Evolutionary conservation across 176 grass and related monocot genomes (phyloP).

Genomic region (Juncus effusus): DNA sequence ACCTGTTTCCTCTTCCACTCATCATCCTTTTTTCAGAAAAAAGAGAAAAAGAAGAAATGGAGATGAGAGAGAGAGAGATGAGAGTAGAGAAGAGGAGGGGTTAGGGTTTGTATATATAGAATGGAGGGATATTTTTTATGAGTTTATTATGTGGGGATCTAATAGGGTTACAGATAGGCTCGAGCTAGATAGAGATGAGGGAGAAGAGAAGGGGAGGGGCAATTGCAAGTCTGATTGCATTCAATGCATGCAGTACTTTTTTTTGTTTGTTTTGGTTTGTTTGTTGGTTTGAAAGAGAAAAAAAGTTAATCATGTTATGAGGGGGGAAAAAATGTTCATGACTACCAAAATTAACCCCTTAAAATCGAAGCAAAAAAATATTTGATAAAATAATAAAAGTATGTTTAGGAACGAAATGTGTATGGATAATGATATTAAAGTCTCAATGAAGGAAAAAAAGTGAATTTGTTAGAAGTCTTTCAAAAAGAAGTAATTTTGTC

Average conservation of each 20-base stretch:
- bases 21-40: constrained; percentile 52
- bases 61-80: background rate
- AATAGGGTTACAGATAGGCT: constrained; percentile 9
- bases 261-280: background rate
- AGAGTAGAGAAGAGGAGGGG: background rate
- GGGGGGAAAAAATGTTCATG: background rate
- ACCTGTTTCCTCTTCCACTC: constrained; percentile 45
- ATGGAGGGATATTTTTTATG: background rate
- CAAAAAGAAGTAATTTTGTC: too few species aligned
- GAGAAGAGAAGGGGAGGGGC: background rate
- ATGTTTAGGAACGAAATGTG: too few species aligned
- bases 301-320: background rate
- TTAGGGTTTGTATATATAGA: constrained; percentile 20
- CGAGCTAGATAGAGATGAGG: background rate
- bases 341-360: background rate
- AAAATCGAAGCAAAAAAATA: background rate
- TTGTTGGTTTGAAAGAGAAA: constrained; percentile 9
- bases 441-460: too few species aligned
- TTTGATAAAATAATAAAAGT: too few species aligned
- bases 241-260: constrained; percentile 23
- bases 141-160: background rate
- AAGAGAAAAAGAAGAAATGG: background rate
- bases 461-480: too few species aligned
- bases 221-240: constrained; percentile 15
- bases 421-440: too few species aligned